phyloP scores from a whole-genome alignment of 768 basidiomycete genomes.

The Leccinum arenicola region DNA sequence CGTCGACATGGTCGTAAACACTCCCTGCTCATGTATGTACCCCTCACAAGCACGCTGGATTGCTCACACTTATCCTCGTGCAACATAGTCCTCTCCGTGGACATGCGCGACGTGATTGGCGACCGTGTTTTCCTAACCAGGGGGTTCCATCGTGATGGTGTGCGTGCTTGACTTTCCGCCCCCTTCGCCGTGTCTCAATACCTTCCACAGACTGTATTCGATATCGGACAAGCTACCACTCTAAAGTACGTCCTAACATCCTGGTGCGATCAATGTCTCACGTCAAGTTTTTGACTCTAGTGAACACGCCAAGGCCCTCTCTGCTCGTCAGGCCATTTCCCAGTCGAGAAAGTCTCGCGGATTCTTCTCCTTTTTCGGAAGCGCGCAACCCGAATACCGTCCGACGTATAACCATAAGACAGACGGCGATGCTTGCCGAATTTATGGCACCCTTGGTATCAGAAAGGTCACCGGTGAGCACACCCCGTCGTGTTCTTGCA shows the following conservation, averaged over 20 bases:
- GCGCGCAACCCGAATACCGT: conserved; percentile 46
- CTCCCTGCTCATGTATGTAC: conserved; percentile 86
- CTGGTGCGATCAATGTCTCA: not conserved
- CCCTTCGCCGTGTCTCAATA: not conserved
- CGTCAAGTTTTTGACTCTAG: conserved; percentile 29
- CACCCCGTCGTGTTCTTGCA: not conserved
- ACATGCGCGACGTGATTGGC: conserved; percentile 90
- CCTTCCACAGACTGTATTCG: conserved; percentile 62
- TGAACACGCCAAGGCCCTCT: conserved; percentile 63
- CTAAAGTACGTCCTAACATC: conserved; percentile 46
- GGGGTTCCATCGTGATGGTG: conserved; percentile 82
- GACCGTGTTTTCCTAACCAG: conserved; percentile 84
- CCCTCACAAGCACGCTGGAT: not conserved
- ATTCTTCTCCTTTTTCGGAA: conserved; percentile 56
- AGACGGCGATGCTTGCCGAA: conserved; percentile 77
- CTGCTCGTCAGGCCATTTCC: conserved; percentile 64
- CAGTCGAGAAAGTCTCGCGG: conserved; percentile 78
- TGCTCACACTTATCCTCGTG: not conserved
- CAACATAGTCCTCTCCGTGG: conserved; percentile 72
- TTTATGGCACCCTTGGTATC: conserved; percentile 78
- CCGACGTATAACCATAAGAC: conserved; percentile 72
- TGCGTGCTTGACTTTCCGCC: conserved; percentile 33
- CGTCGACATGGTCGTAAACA: conserved; percentile 89
- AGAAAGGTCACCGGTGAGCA: conserved; percentile 84
- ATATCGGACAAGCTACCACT: conserved; percentile 73